Percentiles rank a stretch among this genome's conserved stretches.
Evolutionary conservation across 768 basidiomycete species (phyloP).

Genomic region (Scleroderma citrinum): DNA sequence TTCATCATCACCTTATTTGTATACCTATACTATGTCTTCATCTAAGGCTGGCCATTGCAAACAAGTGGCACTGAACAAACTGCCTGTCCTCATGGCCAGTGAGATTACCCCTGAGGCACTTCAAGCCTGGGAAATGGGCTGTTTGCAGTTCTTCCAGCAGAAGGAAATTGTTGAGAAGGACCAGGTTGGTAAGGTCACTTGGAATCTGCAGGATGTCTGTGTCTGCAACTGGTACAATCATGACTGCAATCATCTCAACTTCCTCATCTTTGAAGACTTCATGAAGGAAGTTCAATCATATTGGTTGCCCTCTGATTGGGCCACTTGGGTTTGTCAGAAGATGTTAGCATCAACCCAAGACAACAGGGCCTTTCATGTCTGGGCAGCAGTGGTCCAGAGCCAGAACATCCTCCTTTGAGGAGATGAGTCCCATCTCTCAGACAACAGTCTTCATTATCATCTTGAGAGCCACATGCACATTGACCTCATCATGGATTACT

Average conservation of each 20-base stretch:
- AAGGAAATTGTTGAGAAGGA: background rate
- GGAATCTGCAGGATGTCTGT: background rate
- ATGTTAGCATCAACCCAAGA: background rate
- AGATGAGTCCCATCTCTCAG: constrained; percentile 7
- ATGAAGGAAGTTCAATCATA: background rate
- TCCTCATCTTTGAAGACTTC: background rate
- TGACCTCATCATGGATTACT: constrained; percentile 4
- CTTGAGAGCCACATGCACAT: constrained; percentile 12
- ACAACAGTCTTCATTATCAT: constrained; percentile 4
- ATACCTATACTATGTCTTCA: background rate
- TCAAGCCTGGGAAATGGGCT: background rate
- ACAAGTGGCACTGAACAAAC: background rate
- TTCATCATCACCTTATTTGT: background rate
- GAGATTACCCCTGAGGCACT: background rate
- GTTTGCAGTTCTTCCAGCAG: background rate
- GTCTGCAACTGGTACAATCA: background rate
- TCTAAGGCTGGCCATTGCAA: background rate
- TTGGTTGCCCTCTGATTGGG: background rate
- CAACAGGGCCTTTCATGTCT: constrained; percentile 8
- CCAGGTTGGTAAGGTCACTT: background rate
- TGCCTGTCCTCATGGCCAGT: background rate
- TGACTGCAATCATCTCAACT: background rate
- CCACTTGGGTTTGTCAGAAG: background rate
- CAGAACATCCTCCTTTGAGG: constrained; percentile 12
- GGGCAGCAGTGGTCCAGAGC: constrained; percentile 4